Evolutionary conservation across 805 yeast species (phyloP).

Genomic region (Nakazawaea ambrosiae): DNA sequence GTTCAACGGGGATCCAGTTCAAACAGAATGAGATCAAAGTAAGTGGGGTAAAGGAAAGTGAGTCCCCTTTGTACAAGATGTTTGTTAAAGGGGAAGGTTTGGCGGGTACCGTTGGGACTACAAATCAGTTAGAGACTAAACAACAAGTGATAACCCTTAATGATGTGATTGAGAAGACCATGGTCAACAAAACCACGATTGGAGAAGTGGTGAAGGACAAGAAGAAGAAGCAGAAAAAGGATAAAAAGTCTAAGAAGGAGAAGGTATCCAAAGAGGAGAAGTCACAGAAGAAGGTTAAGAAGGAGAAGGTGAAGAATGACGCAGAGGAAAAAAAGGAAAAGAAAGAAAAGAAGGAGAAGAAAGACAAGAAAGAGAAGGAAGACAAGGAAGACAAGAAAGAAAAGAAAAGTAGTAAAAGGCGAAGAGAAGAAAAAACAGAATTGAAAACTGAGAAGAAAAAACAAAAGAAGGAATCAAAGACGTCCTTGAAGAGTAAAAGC

Average conservation of each 20-base stretch:
- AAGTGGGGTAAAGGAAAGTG: conserved; percentile 38
- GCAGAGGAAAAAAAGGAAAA: conserved; percentile 16
- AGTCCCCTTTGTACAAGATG: conserved; percentile 74
- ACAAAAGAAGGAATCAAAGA: neutral
- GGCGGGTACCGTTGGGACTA: conserved; percentile 60
- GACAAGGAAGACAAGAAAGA: conserved; percentile 16
- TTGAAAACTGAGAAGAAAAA: conserved; percentile 2
- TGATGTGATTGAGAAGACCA: conserved; percentile 9
- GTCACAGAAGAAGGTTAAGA: conserved; percentile 18
- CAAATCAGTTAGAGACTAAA: conserved; percentile 16
- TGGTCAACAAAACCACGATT: conserved; percentile 9
- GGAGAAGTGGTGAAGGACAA: conserved; percentile 15
- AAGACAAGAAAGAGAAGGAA: conserved; percentile 17
- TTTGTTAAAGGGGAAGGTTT: conserved; percentile 85
- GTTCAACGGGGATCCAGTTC: conserved; percentile 40
- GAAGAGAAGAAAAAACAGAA: conserved; percentile 10
- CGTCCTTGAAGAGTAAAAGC: no score
- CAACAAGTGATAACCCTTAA: conserved; percentile 12
- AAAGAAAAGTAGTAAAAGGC: conserved; percentile 15
- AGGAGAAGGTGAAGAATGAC: conserved; percentile 17
- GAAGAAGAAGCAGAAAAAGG: conserved; percentile 21
- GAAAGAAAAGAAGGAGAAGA: conserved; percentile 18
- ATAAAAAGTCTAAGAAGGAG: conserved; percentile 17
- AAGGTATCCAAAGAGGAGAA: conserved; percentile 16
- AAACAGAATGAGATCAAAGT: conserved; percentile 44